phyloP scores from a whole-genome alignment of 2,329 filamentous ascomycete genomes.

The Pseudogymnoascus sp. region DNA sequence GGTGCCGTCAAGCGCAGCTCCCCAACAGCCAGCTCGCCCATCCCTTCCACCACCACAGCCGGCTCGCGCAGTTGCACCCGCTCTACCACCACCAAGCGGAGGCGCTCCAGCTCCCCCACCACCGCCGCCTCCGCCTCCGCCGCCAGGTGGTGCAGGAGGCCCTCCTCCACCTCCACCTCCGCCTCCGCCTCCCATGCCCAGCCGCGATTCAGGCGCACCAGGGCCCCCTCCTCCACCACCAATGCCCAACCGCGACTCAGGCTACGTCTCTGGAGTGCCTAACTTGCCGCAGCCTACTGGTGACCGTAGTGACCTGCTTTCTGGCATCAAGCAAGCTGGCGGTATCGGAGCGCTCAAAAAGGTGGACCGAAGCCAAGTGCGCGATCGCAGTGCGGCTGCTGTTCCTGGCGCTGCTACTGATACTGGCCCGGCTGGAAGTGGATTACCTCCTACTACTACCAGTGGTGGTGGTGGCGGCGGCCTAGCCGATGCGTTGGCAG shows the following conservation, averaged over 20 bases:
- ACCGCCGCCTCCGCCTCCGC: slow-evolving; percentile 31
- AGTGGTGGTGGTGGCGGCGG: slow-evolving; percentile 50
- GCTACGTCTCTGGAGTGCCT: slow-evolving; percentile 47
- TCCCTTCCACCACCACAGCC: slow-evolving; percentile 32
- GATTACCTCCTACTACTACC: slow-evolving; percentile 44
- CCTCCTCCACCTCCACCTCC: slow-evolving; percentile 34
- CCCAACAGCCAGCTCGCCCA: slow-evolving; percentile 24
- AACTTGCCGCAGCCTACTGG: slow-evolving; percentile 37
- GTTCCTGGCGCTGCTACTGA: slow-evolving; percentile 43
- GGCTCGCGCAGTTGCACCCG: slow-evolving; percentile 27
- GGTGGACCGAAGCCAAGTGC: slow-evolving; percentile 61
- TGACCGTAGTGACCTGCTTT: slow-evolving; percentile 53
- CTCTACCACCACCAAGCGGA: slow-evolving; percentile 31
- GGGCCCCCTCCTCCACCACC: slow-evolving; percentile 47
- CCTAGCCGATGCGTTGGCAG: slow-evolving; percentile 76
- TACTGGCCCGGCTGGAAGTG: slow-evolving; percentile 44
- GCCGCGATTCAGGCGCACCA: slow-evolving; percentile 32
- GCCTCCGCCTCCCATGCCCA: slow-evolving; percentile 35
- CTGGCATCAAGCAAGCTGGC: slow-evolving; percentile 63
- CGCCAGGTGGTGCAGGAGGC: slow-evolving; percentile 23
- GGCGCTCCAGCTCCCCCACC: slow-evolving; percentile 25
- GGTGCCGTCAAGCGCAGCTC: slow-evolving; percentile 23
- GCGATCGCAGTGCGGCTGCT: slow-evolving; percentile 59
- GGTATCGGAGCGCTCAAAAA: slow-evolving; percentile 65
- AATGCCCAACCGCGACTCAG: slow-evolving; percentile 49